Conservation (phyloP, 257 asterid species). For the Forsythia viridissima region DNA sequence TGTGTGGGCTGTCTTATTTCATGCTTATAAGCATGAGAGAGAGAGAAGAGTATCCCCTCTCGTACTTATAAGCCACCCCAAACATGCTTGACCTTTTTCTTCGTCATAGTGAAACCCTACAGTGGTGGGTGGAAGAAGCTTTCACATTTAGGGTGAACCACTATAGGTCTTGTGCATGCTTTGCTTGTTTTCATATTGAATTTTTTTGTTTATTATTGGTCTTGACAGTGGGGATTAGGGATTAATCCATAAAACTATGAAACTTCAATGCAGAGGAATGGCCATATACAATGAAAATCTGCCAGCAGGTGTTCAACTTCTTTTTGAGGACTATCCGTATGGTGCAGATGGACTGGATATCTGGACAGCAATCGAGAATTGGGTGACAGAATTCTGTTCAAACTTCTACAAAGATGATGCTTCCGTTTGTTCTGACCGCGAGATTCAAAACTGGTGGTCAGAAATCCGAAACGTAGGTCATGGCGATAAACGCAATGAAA, state of each 20-base stretch:
- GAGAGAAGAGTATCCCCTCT: too few species aligned
- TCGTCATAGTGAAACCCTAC: too few species aligned
- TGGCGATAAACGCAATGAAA: constrained; percentile 41
- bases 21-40: too few species aligned
- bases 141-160: too few species aligned
- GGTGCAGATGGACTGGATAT: constrained; percentile 55
- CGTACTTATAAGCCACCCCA: too few species aligned
- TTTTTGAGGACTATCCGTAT: constrained; percentile 53
- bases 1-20: too few species aligned
- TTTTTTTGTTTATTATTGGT: too few species aligned
- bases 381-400: constrained; percentile 44
- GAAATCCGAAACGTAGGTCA: constrained; percentile 48
- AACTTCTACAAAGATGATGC: constrained; percentile 40
- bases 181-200: too few species aligned
- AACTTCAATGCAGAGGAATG: constrained; percentile 40
- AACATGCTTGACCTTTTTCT: too few species aligned
- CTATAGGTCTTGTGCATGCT: too few species aligned
- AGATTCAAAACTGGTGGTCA: constrained; percentile 56
- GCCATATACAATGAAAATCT: constrained; percentile 34
- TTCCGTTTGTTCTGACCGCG: constrained; percentile 37
- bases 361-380: constrained; percentile 48
- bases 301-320: constrained; percentile 45
- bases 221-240: too few species aligned
- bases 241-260: background rate
- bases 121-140: too few species aligned